Evolutionary conservation across 306 rosid species (phyloP), one percentile per base, ranked within the genome.

Genomic region (Mimosa pudica): DNA sequence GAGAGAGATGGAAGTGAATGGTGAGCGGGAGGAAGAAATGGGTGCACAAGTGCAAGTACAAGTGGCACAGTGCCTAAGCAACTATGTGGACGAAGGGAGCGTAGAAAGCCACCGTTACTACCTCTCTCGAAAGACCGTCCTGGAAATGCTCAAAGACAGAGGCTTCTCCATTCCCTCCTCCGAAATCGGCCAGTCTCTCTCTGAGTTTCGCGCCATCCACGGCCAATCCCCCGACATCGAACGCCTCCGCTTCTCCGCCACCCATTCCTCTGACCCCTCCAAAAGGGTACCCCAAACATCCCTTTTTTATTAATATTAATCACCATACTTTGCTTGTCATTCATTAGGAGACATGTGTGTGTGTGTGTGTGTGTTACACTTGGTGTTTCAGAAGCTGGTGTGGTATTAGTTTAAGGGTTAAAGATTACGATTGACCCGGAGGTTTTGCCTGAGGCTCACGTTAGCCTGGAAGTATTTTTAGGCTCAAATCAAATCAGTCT

Each of bases 141-240:
- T 91, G 32, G 98, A 95, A 87, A 95, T 93, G 98, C 93, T 95
- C 47, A 86, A 44, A 49, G 99, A 95, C 87, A 85, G 99, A 81
- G 99, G 98, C 73, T 95, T 58, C 68, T 47, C 90, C 7, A 64
- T 93, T 16, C 91, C 91, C 20, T 2, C 88, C 44, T 47, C 86
- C 0, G 93, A 95, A 74, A 82, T 90, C 76, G 80, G 81, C 24
- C 86, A 88, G 73, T 80, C 92, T 74, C 97, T 95, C 57, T 61
- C 89, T 2, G 86, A 93, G 35, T 95, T 95, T 52, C 88, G 97
- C 17, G 80, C 76, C 77, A 82, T 74, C 60, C 80, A 90, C 33
- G 89, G 92, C 67, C 92, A 78, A 0, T 32, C 3, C 1, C 98
- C 93, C 11, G 89, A 91, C 36, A 45, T 81, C 8, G 97, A 92